Conservation (phyloP, 306 rosid genomes). For the Canavalia ensiformis region DNA sequence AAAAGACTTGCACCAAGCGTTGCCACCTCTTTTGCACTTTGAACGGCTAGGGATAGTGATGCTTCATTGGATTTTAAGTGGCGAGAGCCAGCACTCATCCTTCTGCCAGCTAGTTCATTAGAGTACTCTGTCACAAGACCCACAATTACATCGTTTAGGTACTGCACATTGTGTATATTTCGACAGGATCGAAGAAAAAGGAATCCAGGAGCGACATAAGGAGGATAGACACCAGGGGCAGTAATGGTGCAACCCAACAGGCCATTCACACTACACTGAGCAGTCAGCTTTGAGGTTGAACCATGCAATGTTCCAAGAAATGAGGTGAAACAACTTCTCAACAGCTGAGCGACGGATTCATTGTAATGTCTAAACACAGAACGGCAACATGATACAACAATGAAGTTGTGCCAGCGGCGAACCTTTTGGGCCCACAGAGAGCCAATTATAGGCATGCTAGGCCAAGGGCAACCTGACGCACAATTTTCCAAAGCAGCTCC, state of each 20-base stretch:
- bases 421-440: conserved; percentile 89
- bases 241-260: conserved; percentile 66
- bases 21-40: conserved; percentile 70
- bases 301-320: conserved; percentile 58
- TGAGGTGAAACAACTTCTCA: conserved; percentile 81
- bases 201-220: conserved; percentile 76
- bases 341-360: conserved; percentile 72
- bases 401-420: conserved; percentile 86
- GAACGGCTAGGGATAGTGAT: conserved; percentile 62
- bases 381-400: conserved; percentile 72
- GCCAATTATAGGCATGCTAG: conserved; percentile 73
- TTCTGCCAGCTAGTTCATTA: conserved; percentile 50
- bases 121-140: conserved; percentile 67
- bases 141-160: conserved; percentile 61
- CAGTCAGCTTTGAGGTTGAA: conserved; percentile 56
- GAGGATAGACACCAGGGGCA: conserved; percentile 53
- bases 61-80: conserved; percentile 59
- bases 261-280: conserved; percentile 68
- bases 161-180: conserved; percentile 60
- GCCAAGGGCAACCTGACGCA: conserved; percentile 84
- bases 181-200: conserved; percentile 75
- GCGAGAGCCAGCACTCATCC: conserved; percentile 49
- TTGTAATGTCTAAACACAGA: conserved; percentile 74
- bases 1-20: conserved; percentile 75
- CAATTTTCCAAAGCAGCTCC: conserved; percentile 81